Percentiles rank a stretch among this genome's conserved stretches.
These are phyloP conservation scores for Oidium heveae DNA, from an alignment of 2,329 filamentous ascomycete species.

Conservation along the genomic window DNA sequence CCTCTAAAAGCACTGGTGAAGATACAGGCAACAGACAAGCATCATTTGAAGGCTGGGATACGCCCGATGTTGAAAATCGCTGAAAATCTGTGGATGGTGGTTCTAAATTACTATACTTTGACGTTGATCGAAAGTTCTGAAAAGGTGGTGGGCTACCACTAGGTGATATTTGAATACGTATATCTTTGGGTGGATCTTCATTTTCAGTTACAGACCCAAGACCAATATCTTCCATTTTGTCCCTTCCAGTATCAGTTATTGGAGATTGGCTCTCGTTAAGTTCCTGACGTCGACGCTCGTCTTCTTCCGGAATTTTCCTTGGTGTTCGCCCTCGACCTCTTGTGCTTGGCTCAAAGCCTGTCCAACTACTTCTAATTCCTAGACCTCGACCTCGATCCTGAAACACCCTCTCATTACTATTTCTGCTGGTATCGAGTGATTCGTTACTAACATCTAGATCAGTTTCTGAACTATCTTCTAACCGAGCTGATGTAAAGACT, in stretches of 20 bases:
- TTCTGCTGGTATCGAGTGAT: slow-evolving; percentile 27
- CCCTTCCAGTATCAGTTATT: slow-evolving; percentile 26
- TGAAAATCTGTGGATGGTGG: slow-evolving; percentile 7
- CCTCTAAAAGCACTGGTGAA: slow-evolving; percentile 31
- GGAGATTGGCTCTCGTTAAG: slow-evolving; percentile 8
- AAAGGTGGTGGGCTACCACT: slow-evolving; percentile 35
- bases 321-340: slow-evolving; percentile 10
- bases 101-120: slow-evolving; percentile 11
- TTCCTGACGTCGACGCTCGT: slow-evolving; percentile 15
- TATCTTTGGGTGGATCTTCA: slow-evolving; percentile 32
- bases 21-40: slow-evolving; percentile 25
- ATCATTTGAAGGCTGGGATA: slow-evolving; percentile 11
- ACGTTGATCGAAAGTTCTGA: slow-evolving; percentile 24
- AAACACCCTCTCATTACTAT: slow-evolving; percentile 18
- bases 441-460: slow-evolving; percentile 42
- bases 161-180: slow-evolving; percentile 26
- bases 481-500: slow-evolving; percentile 59
- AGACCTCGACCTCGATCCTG: slow-evolving; percentile 20
- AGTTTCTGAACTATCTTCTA: slow-evolving; percentile 67
- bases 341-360: slow-evolving; percentile 18
- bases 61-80: slow-evolving; percentile 5
- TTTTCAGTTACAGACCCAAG: slow-evolving; percentile 41
- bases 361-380: slow-evolving; percentile 41
- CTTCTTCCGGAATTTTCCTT: slow-evolving; percentile 16
- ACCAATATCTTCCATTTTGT: slow-evolving; percentile 60